phyloP scores from a whole-genome alignment of 164 flowering plant species.

The Magnolia changhungtana region DNA sequence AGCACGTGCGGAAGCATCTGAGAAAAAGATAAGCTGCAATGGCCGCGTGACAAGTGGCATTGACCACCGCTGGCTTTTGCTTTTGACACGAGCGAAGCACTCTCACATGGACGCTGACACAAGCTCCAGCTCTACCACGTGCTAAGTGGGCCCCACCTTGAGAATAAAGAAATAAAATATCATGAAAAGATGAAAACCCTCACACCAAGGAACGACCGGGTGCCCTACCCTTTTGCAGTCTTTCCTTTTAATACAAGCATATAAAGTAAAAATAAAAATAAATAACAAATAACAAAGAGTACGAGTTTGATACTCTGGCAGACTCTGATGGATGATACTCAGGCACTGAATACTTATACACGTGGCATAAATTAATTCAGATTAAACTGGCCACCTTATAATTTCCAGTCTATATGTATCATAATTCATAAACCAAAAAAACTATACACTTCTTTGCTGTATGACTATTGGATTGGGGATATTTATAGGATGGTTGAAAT shows the following conservation, averaged over 20 bases:
- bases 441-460: too few relatives aligned
- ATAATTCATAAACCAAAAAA: too few relatives aligned
- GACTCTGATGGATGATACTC: neutral
- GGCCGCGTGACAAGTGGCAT: conserved; percentile 36
- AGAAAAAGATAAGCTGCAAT: conserved; percentile 1
- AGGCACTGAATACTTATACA: neutral
- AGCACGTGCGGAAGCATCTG: conserved; percentile 24
- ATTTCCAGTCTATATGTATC: too few relatives aligned
- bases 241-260: conserved; percentile 45
- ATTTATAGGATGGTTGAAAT: too few relatives aligned
- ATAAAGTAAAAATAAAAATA: neutral
- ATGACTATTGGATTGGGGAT: too few relatives aligned
- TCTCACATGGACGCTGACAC: conserved; percentile 68
- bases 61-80: conserved; percentile 50
- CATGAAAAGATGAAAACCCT: conserved; percentile 9
- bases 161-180: conserved; percentile 3
- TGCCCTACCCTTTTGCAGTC: conserved; percentile 31
- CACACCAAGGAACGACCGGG: conserved; percentile 43
- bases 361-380: neutral
- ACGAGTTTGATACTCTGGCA: neutral
- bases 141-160: conserved; percentile 32
- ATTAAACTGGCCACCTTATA: too few relatives aligned
- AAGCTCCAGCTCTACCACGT: conserved; percentile 44
- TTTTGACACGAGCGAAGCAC: conserved; percentile 51
- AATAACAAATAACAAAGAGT: too few relatives aligned